Evolutionary conservation across 2,329 filamentous ascomycete species (phyloP).

Genomic region (Thermothelomyces thermophilus): DNA sequence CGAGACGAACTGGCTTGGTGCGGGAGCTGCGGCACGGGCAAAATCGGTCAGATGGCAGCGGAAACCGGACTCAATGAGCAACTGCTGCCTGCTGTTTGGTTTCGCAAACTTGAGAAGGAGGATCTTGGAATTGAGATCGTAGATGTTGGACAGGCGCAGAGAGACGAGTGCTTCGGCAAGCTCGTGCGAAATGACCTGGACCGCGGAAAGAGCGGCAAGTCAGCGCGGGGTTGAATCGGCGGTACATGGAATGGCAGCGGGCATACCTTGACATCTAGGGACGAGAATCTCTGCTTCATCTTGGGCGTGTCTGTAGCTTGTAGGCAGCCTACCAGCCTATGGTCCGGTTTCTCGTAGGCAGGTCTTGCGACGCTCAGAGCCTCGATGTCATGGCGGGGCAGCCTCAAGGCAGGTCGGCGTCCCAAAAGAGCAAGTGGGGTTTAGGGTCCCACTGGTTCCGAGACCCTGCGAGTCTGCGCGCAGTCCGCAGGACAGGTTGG

Average conservation of each 20-base stretch:
- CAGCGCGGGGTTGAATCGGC: no score
- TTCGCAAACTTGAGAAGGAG: slow-evolving; percentile 93
- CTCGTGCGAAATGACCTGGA: slow-evolving; percentile 87
- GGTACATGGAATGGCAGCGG: no score
- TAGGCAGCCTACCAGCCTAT: background rate
- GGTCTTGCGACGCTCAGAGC: background rate
- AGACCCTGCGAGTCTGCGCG: no score
- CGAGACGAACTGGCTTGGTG: slow-evolving; percentile 78
- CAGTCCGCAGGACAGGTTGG: no score
- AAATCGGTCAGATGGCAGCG: slow-evolving; percentile 92
- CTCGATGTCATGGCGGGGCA: slow-evolving; percentile 16
- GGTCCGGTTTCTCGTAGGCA: no score
- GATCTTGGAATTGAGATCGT: slow-evolving; percentile 92
- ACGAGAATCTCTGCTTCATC: slow-evolving; percentile 77
- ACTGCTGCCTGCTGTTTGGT: slow-evolving; percentile 79
- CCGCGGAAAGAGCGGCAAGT: background rate
- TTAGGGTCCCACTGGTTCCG: no score
- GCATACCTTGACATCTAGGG: slow-evolving; percentile 68
- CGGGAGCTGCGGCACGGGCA: slow-evolving; percentile 74
- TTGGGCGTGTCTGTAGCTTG: slow-evolving; percentile 22
- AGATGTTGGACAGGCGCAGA: slow-evolving; percentile 85
- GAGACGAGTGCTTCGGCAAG: slow-evolving; percentile 69
- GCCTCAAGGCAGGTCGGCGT: background rate
- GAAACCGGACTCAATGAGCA: slow-evolving; percentile 91
- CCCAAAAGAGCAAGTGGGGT: slow-evolving; percentile 14